A percentile compares a stretch with the other conserved stretches of the same genome.
These are phyloP conservation scores for Styphnolobium japonicum DNA, from an alignment of 306 rosid genomes.

Conservation along the genomic window DNA sequence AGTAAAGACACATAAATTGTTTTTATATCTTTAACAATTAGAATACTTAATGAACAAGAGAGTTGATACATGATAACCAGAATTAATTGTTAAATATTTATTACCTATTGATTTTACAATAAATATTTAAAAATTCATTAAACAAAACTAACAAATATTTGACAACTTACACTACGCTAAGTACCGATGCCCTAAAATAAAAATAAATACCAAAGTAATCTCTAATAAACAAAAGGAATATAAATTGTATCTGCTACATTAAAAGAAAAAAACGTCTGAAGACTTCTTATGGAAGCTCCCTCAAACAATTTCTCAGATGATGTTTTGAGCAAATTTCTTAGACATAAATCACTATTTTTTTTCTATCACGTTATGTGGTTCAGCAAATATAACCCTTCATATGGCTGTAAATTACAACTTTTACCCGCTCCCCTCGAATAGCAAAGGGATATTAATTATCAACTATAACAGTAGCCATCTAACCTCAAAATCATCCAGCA, in stretches of 20 bases:
- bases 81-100: too few species aligned
- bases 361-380: neutral
- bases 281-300: neutral
- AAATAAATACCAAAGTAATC: too few species aligned
- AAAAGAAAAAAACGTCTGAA: neutral
- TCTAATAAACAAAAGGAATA: too few species aligned
- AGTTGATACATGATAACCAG: too few species aligned
- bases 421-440: neutral
- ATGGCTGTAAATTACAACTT: slow-evolving; percentile 22
- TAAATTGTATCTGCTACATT: neutral
- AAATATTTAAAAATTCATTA: too few species aligned
- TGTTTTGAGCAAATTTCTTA: neutral
- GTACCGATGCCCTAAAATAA: too few species aligned
- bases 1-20: too few species aligned
- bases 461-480: slow-evolving; percentile 2
- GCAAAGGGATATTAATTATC: slow-evolving; percentile 20
- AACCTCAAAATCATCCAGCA: slow-evolving; percentile 32
- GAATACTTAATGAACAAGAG: too few species aligned
- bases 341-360: neutral
- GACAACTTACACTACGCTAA: too few species aligned
- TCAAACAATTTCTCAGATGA: neutral
- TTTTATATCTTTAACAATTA: too few species aligned
- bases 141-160: too few species aligned
- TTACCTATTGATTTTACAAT: too few species aligned
- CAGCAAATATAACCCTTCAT: slow-evolving; percentile 8